Evolutionary conservation across 176 grass and related monocot species (phyloP).

Genomic region (Carex littledalei): DNA sequence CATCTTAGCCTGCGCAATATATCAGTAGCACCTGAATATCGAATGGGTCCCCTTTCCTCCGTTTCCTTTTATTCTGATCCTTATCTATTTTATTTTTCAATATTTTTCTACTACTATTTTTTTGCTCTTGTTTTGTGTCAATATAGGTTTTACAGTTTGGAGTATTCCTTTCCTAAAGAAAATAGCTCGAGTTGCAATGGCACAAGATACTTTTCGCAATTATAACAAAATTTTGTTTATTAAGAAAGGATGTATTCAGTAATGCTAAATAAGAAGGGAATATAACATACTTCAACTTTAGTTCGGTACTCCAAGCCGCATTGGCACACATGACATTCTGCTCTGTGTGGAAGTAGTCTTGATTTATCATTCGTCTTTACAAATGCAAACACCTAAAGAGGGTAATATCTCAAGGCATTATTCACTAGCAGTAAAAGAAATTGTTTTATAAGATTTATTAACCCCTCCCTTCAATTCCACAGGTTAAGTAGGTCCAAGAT

Average conservation of each 20-base stretch:
- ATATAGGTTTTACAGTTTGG: neutral
- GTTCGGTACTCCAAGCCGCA: slow-evolving; percentile 74
- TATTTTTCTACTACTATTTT: neutral
- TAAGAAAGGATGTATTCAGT: neutral
- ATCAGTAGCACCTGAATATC: neutral
- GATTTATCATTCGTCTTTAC: slow-evolving; percentile 64
- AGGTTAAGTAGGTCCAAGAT: neutral
- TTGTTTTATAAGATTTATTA: neutral
- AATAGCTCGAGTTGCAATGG: neutral
- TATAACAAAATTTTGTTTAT: neutral
- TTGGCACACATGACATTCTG: slow-evolving; percentile 91
- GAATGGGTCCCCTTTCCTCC: neutral
- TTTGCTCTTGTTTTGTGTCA: neutral
- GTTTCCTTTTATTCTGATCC: neutral
- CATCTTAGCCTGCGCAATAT: neutral
- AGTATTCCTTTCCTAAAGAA: neutral
- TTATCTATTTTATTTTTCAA: neutral
- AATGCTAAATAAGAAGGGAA: neutral
- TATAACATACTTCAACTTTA: slow-evolving; percentile 67
- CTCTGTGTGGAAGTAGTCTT: slow-evolving; percentile 47
- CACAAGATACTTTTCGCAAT: neutral
- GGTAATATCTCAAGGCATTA: neutral
- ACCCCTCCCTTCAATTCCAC: neutral
- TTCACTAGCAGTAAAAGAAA: neutral
- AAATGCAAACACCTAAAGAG: slow-evolving; percentile 81